Conservation (phyloP, 176 grass and related monocot species). For the Eragrostis curvula region DNA sequence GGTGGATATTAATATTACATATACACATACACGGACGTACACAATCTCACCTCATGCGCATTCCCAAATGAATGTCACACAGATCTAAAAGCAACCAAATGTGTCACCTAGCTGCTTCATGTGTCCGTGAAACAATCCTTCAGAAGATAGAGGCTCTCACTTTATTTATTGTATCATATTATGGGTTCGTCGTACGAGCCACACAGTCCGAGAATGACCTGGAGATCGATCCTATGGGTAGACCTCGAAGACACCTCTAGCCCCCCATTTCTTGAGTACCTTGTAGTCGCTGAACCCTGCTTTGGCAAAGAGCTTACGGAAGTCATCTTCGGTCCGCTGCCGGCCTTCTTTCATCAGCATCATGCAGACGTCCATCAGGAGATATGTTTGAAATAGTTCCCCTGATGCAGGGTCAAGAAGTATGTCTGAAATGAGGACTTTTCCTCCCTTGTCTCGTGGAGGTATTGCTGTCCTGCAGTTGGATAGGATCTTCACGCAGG, state of each 20-base stretch:
- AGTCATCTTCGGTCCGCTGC: slow-evolving; percentile 41
- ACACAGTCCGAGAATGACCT: background rate
- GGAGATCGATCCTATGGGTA: background rate
- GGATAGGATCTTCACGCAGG: slow-evolving; percentile 49
- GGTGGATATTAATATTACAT: too few species aligned
- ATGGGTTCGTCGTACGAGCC: background rate
- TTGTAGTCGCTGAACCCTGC: slow-evolving; percentile 46
- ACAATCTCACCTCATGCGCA: too few species aligned
- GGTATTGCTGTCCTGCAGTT: slow-evolving; percentile 49
- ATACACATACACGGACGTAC: too few species aligned
- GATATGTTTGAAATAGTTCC: slow-evolving; percentile 24
- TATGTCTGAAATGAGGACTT: slow-evolving; percentile 45
- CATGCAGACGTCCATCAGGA: slow-evolving; percentile 50
- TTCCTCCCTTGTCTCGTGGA: slow-evolving; percentile 36
- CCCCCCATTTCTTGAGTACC: slow-evolving; percentile 15
- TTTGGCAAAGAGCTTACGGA: slow-evolving; percentile 29
- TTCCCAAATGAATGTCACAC: background rate
- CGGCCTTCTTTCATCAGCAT: slow-evolving; percentile 33
- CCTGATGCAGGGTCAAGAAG: slow-evolving; percentile 7
- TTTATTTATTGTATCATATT: slow-evolving; percentile 15
- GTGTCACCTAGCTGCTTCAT: background rate
- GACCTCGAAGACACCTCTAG: slow-evolving; percentile 26
- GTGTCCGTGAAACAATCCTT: background rate
- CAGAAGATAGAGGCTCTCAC: background rate
- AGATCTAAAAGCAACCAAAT: background rate